Evolutionary conservation across 2,329 filamentous ascomycete species (phyloP), one percentile per base, ranked within the genome.

Genomic region (Exophiala phaeomuriformis): DNA sequence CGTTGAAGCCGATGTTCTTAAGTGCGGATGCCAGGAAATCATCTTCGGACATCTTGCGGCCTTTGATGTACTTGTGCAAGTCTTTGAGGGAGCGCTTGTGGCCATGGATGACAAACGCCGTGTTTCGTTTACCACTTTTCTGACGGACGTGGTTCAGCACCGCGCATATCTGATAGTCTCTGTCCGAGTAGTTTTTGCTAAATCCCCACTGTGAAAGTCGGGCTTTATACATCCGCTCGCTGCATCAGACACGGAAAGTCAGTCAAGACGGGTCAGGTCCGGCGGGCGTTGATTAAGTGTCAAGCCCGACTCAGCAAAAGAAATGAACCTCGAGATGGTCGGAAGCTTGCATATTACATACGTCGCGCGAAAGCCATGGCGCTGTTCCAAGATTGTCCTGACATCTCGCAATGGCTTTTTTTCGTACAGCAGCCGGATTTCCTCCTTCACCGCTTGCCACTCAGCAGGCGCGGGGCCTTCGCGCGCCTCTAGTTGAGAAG

Each of bases 21-120:
- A 57, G 55, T 27, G 61, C 61, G 28, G 55, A 49, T 2, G 52
- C 54, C 7, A 59, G 55, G 52, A 63, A 63, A 8, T 61, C 55
- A 31, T 62, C 61, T 29, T 57, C 56, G 41, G 59, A 59, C 58
- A 62, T 61, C 49, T 61, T 60, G 36, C 61, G 54, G 42, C 61
- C 59, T 29, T 62, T 61, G 54, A 63, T 61, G 48, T 63, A 63
- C 43, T 61, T 58, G 47, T 60, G 59, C n/a, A 64, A 55, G 42
- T 63, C 60, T 40, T 56, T 58, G 43, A 61, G 49, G 10, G 61
- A 57, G 36, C 59, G 55, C 29, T 53, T 51, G 43, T 63, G 60
- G 40, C 62, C 61, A 52, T 61, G 55, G 28, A 64, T 57, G 9
- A 59, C 47, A 44, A 64, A 62, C n/a, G 52, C 56, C 5, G 61